Evolutionary conservation across 768 basidiomycete genomes (phyloP), one percentile per base, ranked within the genome.

Genomic region (Imleria badia): DNA sequence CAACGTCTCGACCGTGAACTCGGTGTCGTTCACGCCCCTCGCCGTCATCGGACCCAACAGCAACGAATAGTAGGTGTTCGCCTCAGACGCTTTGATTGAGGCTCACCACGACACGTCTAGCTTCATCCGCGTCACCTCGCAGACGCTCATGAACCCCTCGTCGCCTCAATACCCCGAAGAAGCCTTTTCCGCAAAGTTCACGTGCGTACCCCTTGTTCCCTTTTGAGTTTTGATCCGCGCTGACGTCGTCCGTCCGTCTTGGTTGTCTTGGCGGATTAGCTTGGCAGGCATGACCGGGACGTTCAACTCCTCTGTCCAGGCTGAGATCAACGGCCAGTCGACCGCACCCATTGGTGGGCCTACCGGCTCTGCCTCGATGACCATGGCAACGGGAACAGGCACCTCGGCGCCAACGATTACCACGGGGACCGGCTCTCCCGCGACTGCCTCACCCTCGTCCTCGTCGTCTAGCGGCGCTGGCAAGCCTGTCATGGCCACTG

Each of bases 131-230:
- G 73, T 89, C 64, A 80, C 87, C 54, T 91, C 91, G 0, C 59
- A 78, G 34, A 61, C 35, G 50, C 60, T 81, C 41, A 86, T 78
- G 67, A 82, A 87, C 66, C 44, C 82, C 29, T 63, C 65, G 3
- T 66, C 79, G 51, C 72, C 85, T 14, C 74, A 80, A 51, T 87
- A 75, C 73, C 80, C 79, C 5, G 81, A 78, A 42, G 74, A 86
- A 58, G 83, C 89, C 0, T 95, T 92, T 77, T 91, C 90, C 8
- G 80, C 91, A 59, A 81, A 81, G 62, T 94, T 91, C 76, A 74
- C 75, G 91, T 92, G 65, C 59, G 85, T 73, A 5, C n/a, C 3
- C n/a, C 5, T 11, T 15, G 10, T 5, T 13, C 9, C 30, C 5
- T 17, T 29, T 5, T 14, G 1, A 26, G 4, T 14, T 22, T 9